These are phyloP conservation scores for Graphilbum ipis-grandicollis DNA, from an alignment of 2,329 filamentous ascomycete genomes.

Conservation along the genomic window DNA sequence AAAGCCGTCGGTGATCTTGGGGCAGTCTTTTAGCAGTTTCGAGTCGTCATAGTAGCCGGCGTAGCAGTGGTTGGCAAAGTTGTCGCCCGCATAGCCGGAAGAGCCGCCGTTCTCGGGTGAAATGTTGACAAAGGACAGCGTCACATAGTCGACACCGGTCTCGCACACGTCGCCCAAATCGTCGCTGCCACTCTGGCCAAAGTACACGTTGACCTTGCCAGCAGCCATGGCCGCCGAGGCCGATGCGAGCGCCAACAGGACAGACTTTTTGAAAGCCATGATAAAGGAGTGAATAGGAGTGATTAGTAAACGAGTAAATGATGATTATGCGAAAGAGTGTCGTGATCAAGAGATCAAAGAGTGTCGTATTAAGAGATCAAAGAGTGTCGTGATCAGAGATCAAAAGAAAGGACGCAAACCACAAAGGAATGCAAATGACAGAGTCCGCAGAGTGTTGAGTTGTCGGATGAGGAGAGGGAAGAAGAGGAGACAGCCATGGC, in stretches of 20 bases:
- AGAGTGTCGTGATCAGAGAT: background rate
- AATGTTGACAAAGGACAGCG: constrained; percentile 21
- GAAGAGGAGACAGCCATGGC: background rate
- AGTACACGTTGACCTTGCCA: constrained; percentile 16
- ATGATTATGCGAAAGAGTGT: background rate
- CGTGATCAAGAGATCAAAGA: too few relatives aligned
- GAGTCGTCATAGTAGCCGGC: constrained; percentile 15
- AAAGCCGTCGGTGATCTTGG: constrained; percentile 17
- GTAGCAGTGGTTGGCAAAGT: constrained; percentile 21
- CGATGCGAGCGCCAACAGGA: constrained; percentile 12
- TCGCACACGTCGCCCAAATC: constrained; percentile 15
- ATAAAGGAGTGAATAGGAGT: background rate
- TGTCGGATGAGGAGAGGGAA: background rate
- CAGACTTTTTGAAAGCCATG: constrained; percentile 11
- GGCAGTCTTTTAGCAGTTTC: constrained; percentile 16
- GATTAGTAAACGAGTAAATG: background rate
- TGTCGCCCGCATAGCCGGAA: constrained; percentile 18
- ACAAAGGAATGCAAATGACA: constrained; percentile 7
- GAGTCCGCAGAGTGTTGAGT: background rate
- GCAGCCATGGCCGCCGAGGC: constrained; percentile 10
- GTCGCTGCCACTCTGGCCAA: constrained; percentile 13
- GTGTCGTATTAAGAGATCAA: too few relatives aligned
- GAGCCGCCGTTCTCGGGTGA: constrained; percentile 19
- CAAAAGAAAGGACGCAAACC: constrained; percentile 11
- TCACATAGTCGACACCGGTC: constrained; percentile 21